These are phyloP conservation scores for Alternaria atra DNA, from an alignment of 2,329 filamentous ascomycete genomes.

Conservation along the genomic window DNA sequence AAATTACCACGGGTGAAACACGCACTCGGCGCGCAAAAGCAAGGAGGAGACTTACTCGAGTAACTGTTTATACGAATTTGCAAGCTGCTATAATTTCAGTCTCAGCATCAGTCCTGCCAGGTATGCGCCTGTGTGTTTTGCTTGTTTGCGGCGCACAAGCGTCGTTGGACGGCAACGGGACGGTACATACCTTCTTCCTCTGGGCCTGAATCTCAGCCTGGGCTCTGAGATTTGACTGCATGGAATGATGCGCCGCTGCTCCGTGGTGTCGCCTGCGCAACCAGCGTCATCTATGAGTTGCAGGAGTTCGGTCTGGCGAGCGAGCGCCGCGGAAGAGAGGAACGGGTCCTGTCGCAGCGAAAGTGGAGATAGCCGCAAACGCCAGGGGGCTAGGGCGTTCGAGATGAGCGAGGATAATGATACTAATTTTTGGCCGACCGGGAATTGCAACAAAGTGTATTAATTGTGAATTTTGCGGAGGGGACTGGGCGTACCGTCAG, in stretches of 20 bases:
- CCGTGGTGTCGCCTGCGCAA: constrained; percentile 35
- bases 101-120: constrained; percentile 10
- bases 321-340: constrained; percentile 30
- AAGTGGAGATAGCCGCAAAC: constrained; percentile 28
- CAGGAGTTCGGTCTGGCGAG: constrained; percentile 30
- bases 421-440: constrained; percentile 8
- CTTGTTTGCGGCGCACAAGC: constrained; percentile 16
- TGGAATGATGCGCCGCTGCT: constrained; percentile 48
- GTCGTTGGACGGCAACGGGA: not conserved
- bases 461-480: constrained; percentile 19
- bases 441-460: constrained; percentile 4
- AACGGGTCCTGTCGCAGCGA: constrained; percentile 17
- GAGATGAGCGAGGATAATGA: constrained; percentile 13
- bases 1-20: constrained; percentile 11
- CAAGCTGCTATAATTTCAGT: constrained; percentile 70
- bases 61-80: constrained; percentile 94
- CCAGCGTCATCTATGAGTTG: constrained; percentile 48
- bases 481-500: constrained; percentile 7
- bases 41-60: constrained; percentile 74
- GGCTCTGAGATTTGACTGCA: constrained; percentile 58
- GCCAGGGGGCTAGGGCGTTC: constrained; percentile 33
- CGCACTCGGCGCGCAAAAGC: constrained; percentile 11
- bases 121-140: constrained; percentile 9
- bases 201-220: constrained; percentile 67
- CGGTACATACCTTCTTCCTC: constrained; percentile 64